Evolutionary conservation across 2,329 filamentous ascomycete genomes (phyloP), one percentile per base, ranked within the genome.

Genomic region (Botrytis porri): DNA sequence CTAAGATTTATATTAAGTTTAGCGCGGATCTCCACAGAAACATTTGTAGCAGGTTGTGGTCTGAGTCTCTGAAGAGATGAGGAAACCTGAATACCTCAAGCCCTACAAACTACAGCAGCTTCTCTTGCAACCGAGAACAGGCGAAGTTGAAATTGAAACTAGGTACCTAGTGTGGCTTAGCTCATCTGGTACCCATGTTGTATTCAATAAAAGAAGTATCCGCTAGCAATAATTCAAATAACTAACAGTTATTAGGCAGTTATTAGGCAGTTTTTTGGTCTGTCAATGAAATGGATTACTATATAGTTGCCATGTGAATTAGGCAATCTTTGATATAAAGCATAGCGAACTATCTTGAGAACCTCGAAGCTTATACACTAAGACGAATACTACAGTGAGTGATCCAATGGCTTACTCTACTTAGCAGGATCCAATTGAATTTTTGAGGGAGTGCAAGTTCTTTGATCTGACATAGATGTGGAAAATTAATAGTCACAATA

Each of bases 211-310:
- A 51, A 10, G 25, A 12, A 51, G 4, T 14, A 12, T 51, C 18
- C 25, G n/a, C 25, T 5, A 14, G 10, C 12, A 1, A 14, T 0
- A 25, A 32, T 57, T 8, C n/a, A 57, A 14, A 57, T 8, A 18
- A 1, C 1, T 2, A 29, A 57, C 3, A 57, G n/a, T n/a, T n/a
- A 4, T 18, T 1, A 32, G 51, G 7, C 8, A 18, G n/a, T 4
- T 4, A 4, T 18, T 1, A 32, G 51, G 7, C 8, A 18, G n/a
- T 4, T 4, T 9, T 3, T 18, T 18, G 2, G 14, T 1, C 14
- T 57, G 7, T 16, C 5, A n/a, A n/a, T n/a, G 3, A 5, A n/a
- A 16, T 54, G 5, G 0, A n/a, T n/a, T 54, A 4, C 5, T 54
- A 16, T 54, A n/a, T 3, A 54, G 1, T n/a, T 54, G 5, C 25